Conservation (phyloP, 1,284 basidiomycete species). For the Sphaerobolus stellatus region DNA sequence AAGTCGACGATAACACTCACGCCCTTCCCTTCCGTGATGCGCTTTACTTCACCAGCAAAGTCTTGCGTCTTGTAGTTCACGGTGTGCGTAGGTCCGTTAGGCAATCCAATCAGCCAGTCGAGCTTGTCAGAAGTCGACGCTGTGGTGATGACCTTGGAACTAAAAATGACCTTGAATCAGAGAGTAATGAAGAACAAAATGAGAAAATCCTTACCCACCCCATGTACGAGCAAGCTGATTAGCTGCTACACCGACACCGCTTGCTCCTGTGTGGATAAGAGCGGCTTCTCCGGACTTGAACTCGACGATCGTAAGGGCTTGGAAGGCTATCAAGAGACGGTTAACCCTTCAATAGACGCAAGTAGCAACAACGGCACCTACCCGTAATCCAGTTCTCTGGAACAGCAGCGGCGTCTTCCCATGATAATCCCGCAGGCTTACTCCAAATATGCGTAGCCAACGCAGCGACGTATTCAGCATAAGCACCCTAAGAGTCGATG, state of each 20-base stretch:
- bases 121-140: slow-evolving; percentile 86
- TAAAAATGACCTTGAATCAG: slow-evolving; percentile 28
- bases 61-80: slow-evolving; percentile 87
- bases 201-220: slow-evolving; percentile 58
- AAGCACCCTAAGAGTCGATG: slow-evolving; percentile 68
- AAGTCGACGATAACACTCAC: slow-evolving; percentile 88
- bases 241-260: slow-evolving; percentile 87
- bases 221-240: slow-evolving; percentile 82
- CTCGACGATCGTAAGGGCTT: slow-evolving; percentile 73
- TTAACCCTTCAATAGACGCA: background rate
- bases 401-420: slow-evolving; percentile 82
- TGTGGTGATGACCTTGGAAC: slow-evolving; percentile 75
- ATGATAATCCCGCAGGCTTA: slow-evolving; percentile 77
- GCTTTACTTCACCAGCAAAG: slow-evolving; percentile 69
- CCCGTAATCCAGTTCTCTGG: slow-evolving; percentile 88
- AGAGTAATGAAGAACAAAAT: slow-evolving; percentile 10
- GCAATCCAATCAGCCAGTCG: slow-evolving; percentile 67
- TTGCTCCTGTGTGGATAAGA: slow-evolving; percentile 87
- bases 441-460: slow-evolving; percentile 66
- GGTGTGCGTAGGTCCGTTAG: slow-evolving; percentile 68
- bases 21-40: slow-evolving; percentile 62
- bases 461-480: slow-evolving; percentile 84
- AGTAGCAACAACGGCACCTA: slow-evolving; percentile 27
- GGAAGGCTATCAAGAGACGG: slow-evolving; percentile 59
- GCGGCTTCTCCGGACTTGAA: slow-evolving; percentile 73